Percentiles rank a stretch among this genome's conserved stretches.
Conservation (phyloP, 169 alveolate species). For the Neospora caninum region DNA sequence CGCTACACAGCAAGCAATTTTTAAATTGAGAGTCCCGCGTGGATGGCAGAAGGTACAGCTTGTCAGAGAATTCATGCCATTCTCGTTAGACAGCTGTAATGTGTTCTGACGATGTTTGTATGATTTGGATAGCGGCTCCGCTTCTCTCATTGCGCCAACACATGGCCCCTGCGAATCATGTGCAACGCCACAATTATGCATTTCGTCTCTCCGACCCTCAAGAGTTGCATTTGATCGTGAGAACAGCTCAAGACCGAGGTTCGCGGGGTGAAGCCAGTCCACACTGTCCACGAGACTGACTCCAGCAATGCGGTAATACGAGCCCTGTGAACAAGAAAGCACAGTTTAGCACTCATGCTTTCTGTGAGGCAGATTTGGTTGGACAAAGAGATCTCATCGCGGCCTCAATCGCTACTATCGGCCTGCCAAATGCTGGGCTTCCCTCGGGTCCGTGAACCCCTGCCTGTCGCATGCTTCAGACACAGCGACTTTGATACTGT, state of each 20-base stretch:
- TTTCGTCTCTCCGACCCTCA: not conserved
- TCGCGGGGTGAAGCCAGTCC: conserved; percentile 48
- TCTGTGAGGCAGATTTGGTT: not conserved
- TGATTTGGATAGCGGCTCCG: too few species aligned
- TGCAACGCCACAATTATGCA: too few species aligned
- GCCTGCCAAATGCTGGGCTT: not conserved
- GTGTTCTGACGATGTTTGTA: too few species aligned
- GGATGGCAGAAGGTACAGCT: too few species aligned
- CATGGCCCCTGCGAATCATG: too few species aligned
- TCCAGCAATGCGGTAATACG: conserved; percentile 24
- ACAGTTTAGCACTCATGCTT: not conserved
- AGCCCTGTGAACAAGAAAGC: not conserved
- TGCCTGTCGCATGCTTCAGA: not conserved
- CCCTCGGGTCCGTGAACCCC: not conserved
- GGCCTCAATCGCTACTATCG: not conserved
- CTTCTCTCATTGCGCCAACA: too few species aligned
- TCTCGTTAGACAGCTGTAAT: too few species aligned
- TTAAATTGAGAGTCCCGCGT: not conserved
- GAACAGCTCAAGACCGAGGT: conserved; percentile 31
- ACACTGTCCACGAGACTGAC: conserved; percentile 16
- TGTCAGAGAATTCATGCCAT: too few species aligned
- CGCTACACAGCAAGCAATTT: not conserved
- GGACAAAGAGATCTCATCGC: not conserved
- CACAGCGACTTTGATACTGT: too few species aligned
- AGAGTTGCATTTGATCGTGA: conserved; percentile 7